Conservation (phyloP, 305 asterid species). For the Plantago coronopus region DNA sequence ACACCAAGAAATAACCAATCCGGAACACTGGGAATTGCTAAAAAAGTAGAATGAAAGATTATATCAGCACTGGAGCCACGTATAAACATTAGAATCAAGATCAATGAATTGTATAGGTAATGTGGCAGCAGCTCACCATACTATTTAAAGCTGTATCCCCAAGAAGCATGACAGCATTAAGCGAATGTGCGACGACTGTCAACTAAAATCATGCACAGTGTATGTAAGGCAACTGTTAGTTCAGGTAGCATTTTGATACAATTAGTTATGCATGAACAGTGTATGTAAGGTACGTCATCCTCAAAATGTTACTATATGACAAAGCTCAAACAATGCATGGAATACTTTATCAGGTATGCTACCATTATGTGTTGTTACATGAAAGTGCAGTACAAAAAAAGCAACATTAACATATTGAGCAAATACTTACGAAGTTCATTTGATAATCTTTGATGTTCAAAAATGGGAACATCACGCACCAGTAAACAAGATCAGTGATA, state of each 20-base stretch:
- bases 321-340: too few species aligned
- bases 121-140: constrained; percentile 52
- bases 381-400: constrained; percentile 15
- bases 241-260: neutral
- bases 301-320: too few species aligned
- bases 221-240: constrained; percentile 12
- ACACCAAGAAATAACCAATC: constrained; percentile 65
- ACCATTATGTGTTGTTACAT: neutral
- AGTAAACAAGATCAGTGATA: constrained; percentile 72
- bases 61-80: constrained; percentile 13
- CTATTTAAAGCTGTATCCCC: constrained; percentile 78
- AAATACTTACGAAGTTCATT: constrained; percentile 66
- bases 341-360: too few species aligned
- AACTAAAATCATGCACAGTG: constrained; percentile 45
- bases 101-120: constrained; percentile 7
- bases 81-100: constrained; percentile 7
- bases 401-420: constrained; percentile 18
- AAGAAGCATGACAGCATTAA: constrained; percentile 62
- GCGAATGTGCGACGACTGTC: constrained; percentile 79
- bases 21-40: constrained; percentile 84
- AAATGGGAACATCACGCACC: constrained; percentile 79
- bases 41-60: constrained; percentile 22
- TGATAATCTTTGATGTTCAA: constrained; percentile 68
- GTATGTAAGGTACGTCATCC: constrained; percentile 8
- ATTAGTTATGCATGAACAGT: neutral